phyloP scores from a whole-genome alignment of 805 yeast species.

The Metschnikowia noctiluminum region DNA sequence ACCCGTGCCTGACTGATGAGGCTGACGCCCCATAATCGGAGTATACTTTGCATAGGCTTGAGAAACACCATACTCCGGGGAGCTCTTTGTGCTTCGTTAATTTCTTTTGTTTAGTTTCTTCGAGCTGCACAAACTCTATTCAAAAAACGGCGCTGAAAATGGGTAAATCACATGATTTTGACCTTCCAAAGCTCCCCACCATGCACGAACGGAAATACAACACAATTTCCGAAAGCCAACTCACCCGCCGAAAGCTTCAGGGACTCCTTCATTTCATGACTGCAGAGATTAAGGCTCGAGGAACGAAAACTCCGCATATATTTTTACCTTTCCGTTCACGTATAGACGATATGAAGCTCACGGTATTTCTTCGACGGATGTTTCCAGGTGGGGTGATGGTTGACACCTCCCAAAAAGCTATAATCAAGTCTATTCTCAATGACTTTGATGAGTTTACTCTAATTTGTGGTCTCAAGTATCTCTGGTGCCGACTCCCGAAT shows the following conservation, averaged over 20 bases:
- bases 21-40: too few relatives aligned
- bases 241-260: constrained; percentile 63
- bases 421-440: constrained; percentile 44
- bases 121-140: too few relatives aligned
- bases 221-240: constrained; percentile 31
- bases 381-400: constrained; percentile 57
- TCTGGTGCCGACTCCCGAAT: constrained; percentile 84
- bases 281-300: constrained; percentile 59
- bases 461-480: constrained; percentile 70
- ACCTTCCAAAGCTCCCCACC: constrained; percentile 16
- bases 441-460: constrained; percentile 63
- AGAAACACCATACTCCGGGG: too few relatives aligned
- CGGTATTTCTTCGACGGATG: constrained; percentile 52
- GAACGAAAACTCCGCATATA: constrained; percentile 64
- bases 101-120: too few relatives aligned
- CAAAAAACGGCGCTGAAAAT: too few relatives aligned
- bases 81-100: too few relatives aligned
- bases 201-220: constrained; percentile 5
- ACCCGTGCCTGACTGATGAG: too few relatives aligned
- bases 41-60: too few relatives aligned
- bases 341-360: constrained; percentile 57
- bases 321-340: constrained; percentile 76
- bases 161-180: constrained; percentile 10
- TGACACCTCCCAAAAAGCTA: constrained; percentile 27
- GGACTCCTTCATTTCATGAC: constrained; percentile 69